phyloP scores from a whole-genome alignment of 768 basidiomycete genomes.

The Tulasnella calospora region DNA sequence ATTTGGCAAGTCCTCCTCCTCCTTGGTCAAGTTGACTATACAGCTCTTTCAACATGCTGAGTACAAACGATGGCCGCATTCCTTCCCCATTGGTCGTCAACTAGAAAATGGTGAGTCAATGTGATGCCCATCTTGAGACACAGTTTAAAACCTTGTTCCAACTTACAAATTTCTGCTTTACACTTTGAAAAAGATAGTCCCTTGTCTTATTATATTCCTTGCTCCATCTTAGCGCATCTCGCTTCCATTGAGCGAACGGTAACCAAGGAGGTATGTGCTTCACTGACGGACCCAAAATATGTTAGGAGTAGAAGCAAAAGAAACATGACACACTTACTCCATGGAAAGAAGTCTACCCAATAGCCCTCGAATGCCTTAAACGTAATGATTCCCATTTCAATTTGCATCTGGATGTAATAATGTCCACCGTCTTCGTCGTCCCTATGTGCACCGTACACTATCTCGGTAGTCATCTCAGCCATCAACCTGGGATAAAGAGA shows the following conservation, averaged over 20 bases:
- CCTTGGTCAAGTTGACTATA: background rate
- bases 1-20: background rate
- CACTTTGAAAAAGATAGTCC: background rate
- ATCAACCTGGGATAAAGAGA: background rate
- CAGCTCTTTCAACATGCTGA: conserved; percentile 23
- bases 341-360: background rate
- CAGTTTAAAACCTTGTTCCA: no score
- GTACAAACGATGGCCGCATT: conserved; percentile 1
- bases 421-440: conserved; percentile 4
- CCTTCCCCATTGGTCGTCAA: background rate
- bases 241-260: background rate
- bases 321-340: background rate
- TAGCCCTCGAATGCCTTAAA: background rate
- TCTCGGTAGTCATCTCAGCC: background rate
- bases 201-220: background rate
- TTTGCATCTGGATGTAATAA: background rate
- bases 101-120: background rate
- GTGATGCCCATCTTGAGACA: no score
- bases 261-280: background rate
- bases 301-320: background rate
- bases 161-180: background rate
- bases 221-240: background rate
- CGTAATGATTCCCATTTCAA: background rate
- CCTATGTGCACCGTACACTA: background rate
- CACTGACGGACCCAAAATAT: background rate